Percentiles rank a stretch among this genome's conserved stretches.
phyloP scores from a whole-genome alignment of 1,284 basidiomycete genomes.

The Spongiforma sp. region DNA sequence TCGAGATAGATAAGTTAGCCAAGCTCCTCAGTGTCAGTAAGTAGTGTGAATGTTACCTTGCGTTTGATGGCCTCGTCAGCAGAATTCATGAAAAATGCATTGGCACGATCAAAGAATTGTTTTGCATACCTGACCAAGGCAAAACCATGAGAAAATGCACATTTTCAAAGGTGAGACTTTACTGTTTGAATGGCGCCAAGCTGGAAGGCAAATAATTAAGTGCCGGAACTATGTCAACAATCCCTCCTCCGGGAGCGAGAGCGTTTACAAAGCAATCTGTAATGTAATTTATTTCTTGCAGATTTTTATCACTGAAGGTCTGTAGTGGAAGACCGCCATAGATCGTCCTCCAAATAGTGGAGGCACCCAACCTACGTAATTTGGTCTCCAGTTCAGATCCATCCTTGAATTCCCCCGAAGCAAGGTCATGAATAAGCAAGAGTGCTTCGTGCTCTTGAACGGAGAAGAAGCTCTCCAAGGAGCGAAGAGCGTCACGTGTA shows the following conservation, averaged over 20 bases:
- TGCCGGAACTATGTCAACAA: constrained; percentile 15
- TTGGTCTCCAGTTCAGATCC: constrained; percentile 10
- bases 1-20: not conserved
- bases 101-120: constrained; percentile 9
- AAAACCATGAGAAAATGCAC: not conserved
- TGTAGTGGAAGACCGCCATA: constrained; percentile 13
- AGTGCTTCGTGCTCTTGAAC: constrained; percentile 17
- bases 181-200: constrained; percentile 17
- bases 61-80: constrained; percentile 7
- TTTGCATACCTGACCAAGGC: constrained; percentile 7
- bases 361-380: constrained; percentile 11
- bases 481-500: too few relatives aligned
- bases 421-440: constrained; percentile 1
- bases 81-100: too few relatives aligned
- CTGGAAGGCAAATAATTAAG: too few relatives aligned
- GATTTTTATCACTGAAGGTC: constrained; percentile 6
- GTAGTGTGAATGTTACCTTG: not conserved
- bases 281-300: too few relatives aligned
- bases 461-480: constrained; percentile 1
- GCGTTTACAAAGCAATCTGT: constrained; percentile 9
- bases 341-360: constrained; percentile 10
- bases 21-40: too few relatives aligned
- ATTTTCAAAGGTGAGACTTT: too few relatives aligned
- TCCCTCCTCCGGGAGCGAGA: constrained; percentile 8
- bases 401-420: too few relatives aligned